Evolutionary conservation across 371 early-diverging fungal species (phyloP).

Genomic region (Catenaria anguillulae): DNA sequence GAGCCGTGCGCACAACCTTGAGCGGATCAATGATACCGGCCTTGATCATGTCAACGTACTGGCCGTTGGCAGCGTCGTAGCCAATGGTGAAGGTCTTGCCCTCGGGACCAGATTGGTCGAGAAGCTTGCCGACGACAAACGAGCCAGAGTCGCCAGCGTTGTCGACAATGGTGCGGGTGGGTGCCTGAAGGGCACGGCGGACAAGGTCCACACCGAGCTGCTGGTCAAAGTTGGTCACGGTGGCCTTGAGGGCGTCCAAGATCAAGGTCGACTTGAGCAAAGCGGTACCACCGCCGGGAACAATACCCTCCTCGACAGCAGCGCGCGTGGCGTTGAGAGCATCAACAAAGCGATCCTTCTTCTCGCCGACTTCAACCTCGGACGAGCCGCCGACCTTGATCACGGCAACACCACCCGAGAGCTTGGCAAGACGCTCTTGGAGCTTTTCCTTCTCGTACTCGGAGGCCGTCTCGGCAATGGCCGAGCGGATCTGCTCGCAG

Average conservation of each 20-base stretch:
- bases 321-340: conserved; percentile 96
- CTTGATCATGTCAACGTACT: conserved; percentile 87
- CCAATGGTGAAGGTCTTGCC: conserved; percentile 62
- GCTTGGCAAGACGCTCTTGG: conserved; percentile 95
- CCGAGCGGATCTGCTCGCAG: conserved; percentile 86
- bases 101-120: conserved; percentile 46
- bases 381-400: conserved; percentile 93
- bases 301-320: conserved; percentile 96
- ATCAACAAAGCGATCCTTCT: conserved; percentile 97
- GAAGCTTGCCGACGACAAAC: conserved; percentile 84
- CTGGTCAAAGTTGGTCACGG: conserved; percentile 84
- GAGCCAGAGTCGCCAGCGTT: conserved; percentile 95
- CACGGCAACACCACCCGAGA: conserved; percentile 95
- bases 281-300: conserved; percentile 94
- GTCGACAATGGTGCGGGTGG: conserved; percentile 81
- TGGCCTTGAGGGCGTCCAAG: conserved; percentile 38
- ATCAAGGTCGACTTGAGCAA: conserved; percentile 77
- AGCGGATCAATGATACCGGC: conserved; percentile 92
- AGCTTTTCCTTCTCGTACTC: conserved; percentile 97
- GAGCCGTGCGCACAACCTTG: conserved; percentile 93
- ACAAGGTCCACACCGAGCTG: conserved; percentile 90
- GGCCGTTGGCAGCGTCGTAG: conserved; percentile 78
- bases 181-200: conserved; percentile 78
- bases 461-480: conserved; percentile 67
- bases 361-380: conserved; percentile 97